Evolutionary conservation across 1,284 basidiomycete species (phyloP).

Genomic region (Microbotryum violaceum): DNA sequence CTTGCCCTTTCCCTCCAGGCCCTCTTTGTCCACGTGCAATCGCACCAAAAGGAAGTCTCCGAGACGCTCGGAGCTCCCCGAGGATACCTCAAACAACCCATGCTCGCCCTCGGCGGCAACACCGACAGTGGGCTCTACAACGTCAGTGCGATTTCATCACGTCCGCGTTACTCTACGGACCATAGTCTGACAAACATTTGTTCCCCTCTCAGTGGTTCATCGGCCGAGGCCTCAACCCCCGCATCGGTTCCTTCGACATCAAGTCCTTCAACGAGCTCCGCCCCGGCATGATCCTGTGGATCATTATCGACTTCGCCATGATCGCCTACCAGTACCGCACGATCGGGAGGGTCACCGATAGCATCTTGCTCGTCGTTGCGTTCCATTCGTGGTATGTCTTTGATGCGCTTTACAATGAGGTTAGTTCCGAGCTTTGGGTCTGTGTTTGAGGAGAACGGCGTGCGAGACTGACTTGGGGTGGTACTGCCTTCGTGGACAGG

Average conservation of each 20-base stretch:
- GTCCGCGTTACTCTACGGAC: too few species aligned
- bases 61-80: not conserved
- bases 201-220: conserved; percentile 70
- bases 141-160: conserved; percentile 47
- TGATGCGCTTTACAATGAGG: conserved; percentile 84
- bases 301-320: conserved; percentile 83
- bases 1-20: conserved; percentile 40
- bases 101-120: conserved; percentile 89
- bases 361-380: conserved; percentile 77
- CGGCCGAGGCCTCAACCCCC: conserved; percentile 88
- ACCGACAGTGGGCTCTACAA: conserved; percentile 82
- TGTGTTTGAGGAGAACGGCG: not conserved
- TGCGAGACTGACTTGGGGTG: not conserved
- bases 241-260: conserved; percentile 78
- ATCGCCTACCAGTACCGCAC: conserved; percentile 81
- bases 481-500: conserved; percentile 31
- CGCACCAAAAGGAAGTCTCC: conserved; percentile 51
- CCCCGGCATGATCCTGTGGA: conserved; percentile 93
- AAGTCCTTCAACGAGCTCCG: conserved; percentile 94
- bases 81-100: conserved; percentile 30
- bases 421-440: conserved; percentile 39
- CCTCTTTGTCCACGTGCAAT: conserved; percentile 61
- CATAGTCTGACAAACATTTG: too few species aligned
- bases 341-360: conserved; percentile 68
- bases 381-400: conserved; percentile 85